Base-by-base conservation (phyloP, 1,284 basidiomycete genomes). In the Ustilago hordei region DNA sequence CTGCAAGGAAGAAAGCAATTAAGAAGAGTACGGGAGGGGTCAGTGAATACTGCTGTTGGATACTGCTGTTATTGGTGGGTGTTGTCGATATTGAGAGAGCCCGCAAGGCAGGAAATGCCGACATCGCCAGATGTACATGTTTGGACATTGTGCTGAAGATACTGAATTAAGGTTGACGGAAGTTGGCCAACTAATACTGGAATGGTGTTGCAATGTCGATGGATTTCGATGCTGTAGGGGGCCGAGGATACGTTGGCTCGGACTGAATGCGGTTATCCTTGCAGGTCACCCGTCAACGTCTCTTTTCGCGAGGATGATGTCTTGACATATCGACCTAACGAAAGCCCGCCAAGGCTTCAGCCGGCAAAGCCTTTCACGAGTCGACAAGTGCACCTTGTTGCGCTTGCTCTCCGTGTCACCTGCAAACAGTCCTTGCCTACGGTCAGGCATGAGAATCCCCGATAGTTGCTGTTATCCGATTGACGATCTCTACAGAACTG, bases 1-100 rank as follows among this genome's bases (percentile, higher is more conserved):
- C 82, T 83, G 19, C 3, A n/a, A 19, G n/a, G 17, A 19, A 8
- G n/a, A 45, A 19, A 45, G 8, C 3, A 45, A 11, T 45, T n/a
- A 23, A 48, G 5, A 34, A 48, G 15, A 8, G 69, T 41, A 59
- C 5, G 32, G n/a, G 57, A 39, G 13, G 64, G 19, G 45, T n/a
- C 50, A 53, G 45, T 35, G 47, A 19, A 31, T 34, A 31, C 45
- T 19, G 52, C 34, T 39, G 60, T 67, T 34, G 57, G 59, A 9
- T 11, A 39, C 15, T 31, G 28, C 32, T 48, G 19, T n/a, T 55
- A 43, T 58, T n/a, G 56, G 34, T 6, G 12, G 23, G 38, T 2
- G 8, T 13, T 6, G 13, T 8, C 36, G 13, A n/a, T 9, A 12
- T 17, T 35, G 8, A 11, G 8, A 39, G 53, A 32, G 60, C 56